Evolutionary conservation across 1,284 basidiomycete species (phyloP), one percentile per base, ranked within the genome.

Genomic region (Inonotus hispidus): DNA sequence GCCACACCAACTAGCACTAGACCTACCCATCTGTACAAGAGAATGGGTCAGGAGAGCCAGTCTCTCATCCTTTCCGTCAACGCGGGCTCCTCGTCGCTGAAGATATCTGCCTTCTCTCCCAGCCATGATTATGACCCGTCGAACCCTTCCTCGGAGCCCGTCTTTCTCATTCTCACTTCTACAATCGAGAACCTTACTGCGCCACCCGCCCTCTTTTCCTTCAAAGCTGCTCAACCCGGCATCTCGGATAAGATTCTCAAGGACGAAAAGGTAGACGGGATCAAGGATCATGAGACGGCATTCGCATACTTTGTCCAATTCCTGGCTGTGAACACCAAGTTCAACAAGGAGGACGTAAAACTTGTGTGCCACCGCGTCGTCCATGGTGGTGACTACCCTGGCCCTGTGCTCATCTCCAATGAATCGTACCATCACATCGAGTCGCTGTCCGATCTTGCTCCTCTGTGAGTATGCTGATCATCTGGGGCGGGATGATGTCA

Each of bases 71-170:
- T 88, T 25, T 76, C 86, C 7, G 75, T 83, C 60, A 90, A 90
- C 66, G 81, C 88, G 5, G 90, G 90, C 39, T 89, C 87, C 0
- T 89, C 87, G 2, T 89, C 86, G 7, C 83, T 92, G 74, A 92
- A 91, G 74, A 83, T 89, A 59, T 84, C 86, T 23, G 78, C 90
- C 49, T 91, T 80, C 68, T 66, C 70, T n/a, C 56, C 62, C n/a
- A 71, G 58, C 66, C 69, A 59, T 69, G 71, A 49, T 38, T 38
- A 53, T 10, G 32, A 53, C n/a, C 23, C 55, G 6, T 4, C 47
- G 32, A n/a, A 27, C 1, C 19, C 46, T 1, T 57, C 52, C 38
- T 65, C 68, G 43, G 72, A 77, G 38, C 74, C 76, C 10, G 77
- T 83, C 13, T 65, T 71, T 5, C 77, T 84, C 43, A 62, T 83